Evolutionary conservation across 768 basidiomycete genomes (phyloP).

Genomic region (Suillus tomentosus): DNA sequence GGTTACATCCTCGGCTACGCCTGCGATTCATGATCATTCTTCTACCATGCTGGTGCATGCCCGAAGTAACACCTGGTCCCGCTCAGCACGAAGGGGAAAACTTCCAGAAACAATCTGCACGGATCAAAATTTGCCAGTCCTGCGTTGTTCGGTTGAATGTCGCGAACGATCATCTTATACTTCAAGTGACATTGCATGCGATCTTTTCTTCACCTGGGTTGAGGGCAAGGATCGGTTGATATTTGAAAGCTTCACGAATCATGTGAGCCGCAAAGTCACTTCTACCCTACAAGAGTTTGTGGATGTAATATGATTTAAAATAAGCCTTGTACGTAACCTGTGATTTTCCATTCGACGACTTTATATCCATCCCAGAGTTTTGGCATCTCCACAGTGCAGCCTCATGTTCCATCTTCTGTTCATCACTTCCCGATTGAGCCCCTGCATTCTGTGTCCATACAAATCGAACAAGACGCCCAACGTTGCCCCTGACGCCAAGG

Average conservation of each 20-base stretch:
- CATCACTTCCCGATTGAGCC: neutral
- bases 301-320: neutral
- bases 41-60: constrained; percentile 30
- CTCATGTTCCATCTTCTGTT: neutral
- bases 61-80: constrained; percentile 63
- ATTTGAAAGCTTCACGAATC: constrained; percentile 70
- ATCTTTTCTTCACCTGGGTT: constrained; percentile 50
- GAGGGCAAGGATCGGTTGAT: constrained; percentile 55
- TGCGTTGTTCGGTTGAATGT: constrained; percentile 31
- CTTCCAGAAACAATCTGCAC: constrained; percentile 10
- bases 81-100: constrained; percentile 58
- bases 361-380: neutral
- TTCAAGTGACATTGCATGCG: constrained; percentile 6
- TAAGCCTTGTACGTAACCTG: neutral
- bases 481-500: neutral
- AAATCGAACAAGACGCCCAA: neutral
- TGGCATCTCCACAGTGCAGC: neutral
- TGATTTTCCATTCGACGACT: neutral
- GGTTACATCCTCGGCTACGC: constrained; percentile 7
- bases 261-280: constrained; percentile 55
- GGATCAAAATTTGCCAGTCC: constrained; percentile 14
- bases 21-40: constrained; percentile 9
- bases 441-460: neutral
- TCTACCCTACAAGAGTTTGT: constrained; percentile 1
- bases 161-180: constrained; percentile 14